Base-by-base conservation (phyloP, 1,139 yeast species). In the Schizosaccharomyces versatilis region DNA sequence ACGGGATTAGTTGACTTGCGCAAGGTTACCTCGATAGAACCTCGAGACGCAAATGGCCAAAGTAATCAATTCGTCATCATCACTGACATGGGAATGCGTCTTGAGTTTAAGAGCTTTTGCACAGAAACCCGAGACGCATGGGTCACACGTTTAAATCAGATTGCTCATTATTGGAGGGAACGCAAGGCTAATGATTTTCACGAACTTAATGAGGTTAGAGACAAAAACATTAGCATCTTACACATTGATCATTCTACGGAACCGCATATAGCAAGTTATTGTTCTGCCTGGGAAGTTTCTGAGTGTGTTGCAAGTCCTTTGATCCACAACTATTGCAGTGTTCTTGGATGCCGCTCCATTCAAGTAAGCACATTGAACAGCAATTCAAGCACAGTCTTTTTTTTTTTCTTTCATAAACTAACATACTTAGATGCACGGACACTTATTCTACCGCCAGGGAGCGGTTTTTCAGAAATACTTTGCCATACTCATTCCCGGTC, bases 401-500 rank as follows among this genome's bases (percentile, higher is more conserved):
- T 2, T 24, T 24, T 24, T 5, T 24, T 24, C 32, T 24, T 24
- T 24, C 32, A 24, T 41, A n/a, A 10, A 40, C 42, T 40, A 8
- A 41, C 14, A 3, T 9, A 15, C n/a, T 5, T 41, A 41, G 47
- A 24, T 24, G 15, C 49, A 44, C 10, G 49, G 49, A 5, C 15
- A n/a, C 15, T 12, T 44, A n/a, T 44, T 17, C 32, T 19, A 17
- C 15, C 36, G 76, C 58, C 82, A 79, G 63, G 88, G 82, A 63
- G 67, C 84, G 0, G 71, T 77, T 41, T 85, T 84, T 66, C 70
- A 68, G 53, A 76, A 75, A 58, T 76, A 70, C 62, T 81, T 70
- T 64, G 85, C 77, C 12, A 73, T 84, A 0, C 69, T 85, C 42
- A 74, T 83, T 54, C 85, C 90, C 1, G 90, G 93, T 0, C 77